Percentiles rank a stretch among this genome's conserved stretches.
phyloP scores from a whole-genome alignment of 148 eudicot genomes.

The Vaccinium corymbosum region DNA sequence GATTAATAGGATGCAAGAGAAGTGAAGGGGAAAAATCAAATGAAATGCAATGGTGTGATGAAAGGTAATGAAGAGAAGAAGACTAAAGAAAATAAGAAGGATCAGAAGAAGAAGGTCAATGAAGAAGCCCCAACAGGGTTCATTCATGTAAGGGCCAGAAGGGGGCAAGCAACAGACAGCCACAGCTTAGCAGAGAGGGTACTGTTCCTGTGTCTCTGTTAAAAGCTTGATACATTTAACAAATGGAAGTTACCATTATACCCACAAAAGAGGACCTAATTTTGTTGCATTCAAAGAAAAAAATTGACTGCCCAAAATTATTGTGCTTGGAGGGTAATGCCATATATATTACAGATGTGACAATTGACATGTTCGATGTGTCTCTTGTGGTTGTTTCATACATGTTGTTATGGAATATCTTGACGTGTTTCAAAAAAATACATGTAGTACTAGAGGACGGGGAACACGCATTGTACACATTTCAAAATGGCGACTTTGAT shows the following conservation, averaged over 20 bases:
- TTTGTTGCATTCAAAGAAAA: background rate
- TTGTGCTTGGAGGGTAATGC: too few relatives aligned
- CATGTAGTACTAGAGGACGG: background rate
- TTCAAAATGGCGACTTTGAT: background rate
- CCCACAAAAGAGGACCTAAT: background rate
- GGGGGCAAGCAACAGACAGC: constrained; percentile 94
- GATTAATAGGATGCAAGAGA: constrained; percentile 27
- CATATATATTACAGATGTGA: too few relatives aligned
- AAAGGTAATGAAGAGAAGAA: constrained; percentile 31
- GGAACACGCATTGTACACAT: background rate
- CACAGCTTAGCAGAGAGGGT: constrained; percentile 96
- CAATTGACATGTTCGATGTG: too few relatives aligned
- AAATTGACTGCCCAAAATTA: too few relatives aligned
- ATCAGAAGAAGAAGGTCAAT: constrained; percentile 13
- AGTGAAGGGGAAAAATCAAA: constrained; percentile 46
- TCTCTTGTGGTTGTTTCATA: too few relatives aligned
- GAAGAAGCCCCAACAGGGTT: constrained; percentile 58
- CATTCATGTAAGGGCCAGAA: constrained; percentile 90
- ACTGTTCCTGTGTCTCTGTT: constrained; percentile 13
- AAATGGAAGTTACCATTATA: background rate
- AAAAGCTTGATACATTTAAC: background rate
- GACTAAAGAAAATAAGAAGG: constrained; percentile 7
- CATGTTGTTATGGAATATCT: too few relatives aligned
- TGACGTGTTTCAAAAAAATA: too few relatives aligned
- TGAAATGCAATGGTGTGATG: constrained; percentile 21